Conservation (phyloP, 2,329 filamentous ascomycete genomes). For the Fusarium redolens region DNA sequence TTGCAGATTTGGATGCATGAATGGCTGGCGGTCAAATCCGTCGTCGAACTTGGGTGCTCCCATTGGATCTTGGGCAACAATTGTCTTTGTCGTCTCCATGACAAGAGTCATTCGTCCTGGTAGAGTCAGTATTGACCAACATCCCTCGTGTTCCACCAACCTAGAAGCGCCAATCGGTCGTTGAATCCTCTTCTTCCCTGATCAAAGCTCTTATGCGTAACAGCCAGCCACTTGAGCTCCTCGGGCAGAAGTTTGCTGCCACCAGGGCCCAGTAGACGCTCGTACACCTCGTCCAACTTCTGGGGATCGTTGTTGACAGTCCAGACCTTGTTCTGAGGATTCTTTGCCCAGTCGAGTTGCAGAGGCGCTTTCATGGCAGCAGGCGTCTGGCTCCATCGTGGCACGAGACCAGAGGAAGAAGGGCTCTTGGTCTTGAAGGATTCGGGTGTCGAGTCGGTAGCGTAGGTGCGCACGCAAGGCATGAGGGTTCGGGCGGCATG, state of each 20-base stretch:
- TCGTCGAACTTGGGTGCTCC: slow-evolving; percentile 53
- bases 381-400: slow-evolving; percentile 79
- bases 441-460: slow-evolving; percentile 45
- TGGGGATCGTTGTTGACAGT: slow-evolving; percentile 80
- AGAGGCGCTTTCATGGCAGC: slow-evolving; percentile 76
- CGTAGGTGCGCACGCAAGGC: slow-evolving; percentile 46
- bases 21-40: slow-evolving; percentile 69
- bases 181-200: slow-evolving; percentile 95
- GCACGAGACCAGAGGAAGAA: slow-evolving; percentile 46
- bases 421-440: slow-evolving; percentile 41
- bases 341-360: slow-evolving; percentile 68
- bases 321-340: slow-evolving; percentile 67
- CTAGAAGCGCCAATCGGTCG: slow-evolving; percentile 88
- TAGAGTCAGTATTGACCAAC: slow-evolving; percentile 20
- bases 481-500: slow-evolving; percentile 38
- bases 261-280: slow-evolving; percentile 76
- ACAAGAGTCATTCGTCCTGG: slow-evolving; percentile 52
- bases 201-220: slow-evolving; percentile 99
- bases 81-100: slow-evolving; percentile 55
- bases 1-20: slow-evolving; percentile 75
- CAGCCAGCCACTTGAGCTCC: slow-evolving; percentile 94
- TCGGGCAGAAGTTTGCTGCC: slow-evolving; percentile 83
- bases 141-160: slow-evolving; percentile 58
- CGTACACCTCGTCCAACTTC: slow-evolving; percentile 81
- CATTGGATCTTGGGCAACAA: slow-evolving; percentile 50